These are phyloP conservation scores for Bipolaris bicolor DNA, from an alignment of 2,329 filamentous ascomycete species.

Conservation along the genomic window DNA sequence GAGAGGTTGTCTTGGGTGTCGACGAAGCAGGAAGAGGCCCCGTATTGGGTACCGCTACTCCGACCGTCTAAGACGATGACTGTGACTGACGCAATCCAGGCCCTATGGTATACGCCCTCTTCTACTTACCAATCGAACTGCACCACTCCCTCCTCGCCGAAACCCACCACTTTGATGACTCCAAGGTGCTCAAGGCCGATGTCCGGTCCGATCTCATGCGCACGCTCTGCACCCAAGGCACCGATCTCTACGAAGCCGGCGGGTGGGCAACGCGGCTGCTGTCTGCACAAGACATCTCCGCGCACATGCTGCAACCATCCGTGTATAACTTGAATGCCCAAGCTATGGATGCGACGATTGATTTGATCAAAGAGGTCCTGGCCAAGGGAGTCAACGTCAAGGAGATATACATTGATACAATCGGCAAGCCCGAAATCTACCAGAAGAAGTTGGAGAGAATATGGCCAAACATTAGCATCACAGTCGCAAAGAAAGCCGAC, in stretches of 20 bases:
- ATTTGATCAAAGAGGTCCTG: conserved; percentile 78
- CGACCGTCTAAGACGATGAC: conserved; percentile 38
- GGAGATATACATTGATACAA: conserved; percentile 95
- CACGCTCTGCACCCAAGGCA: conserved; percentile 70
- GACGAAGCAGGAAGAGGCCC: conserved; percentile 94
- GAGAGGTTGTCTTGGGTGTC: conserved; percentile 80
- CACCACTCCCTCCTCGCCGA: conserved; percentile 76
- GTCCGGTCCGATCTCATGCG: conserved; percentile 76
- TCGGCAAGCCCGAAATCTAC: conserved; percentile 82
- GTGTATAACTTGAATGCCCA: conserved; percentile 94
- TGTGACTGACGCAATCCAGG: conserved; percentile 53
- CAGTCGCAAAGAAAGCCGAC: conserved; percentile 77
- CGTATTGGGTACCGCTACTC: conserved; percentile 70
- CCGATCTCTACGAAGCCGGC: conserved; percentile 66
- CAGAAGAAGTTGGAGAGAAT: conserved; percentile 82
- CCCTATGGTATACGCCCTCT: conserved; percentile 71
- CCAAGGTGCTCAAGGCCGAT: conserved; percentile 84
- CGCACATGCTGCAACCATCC: conserved; percentile 73
- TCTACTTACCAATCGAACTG: conserved; percentile 71
- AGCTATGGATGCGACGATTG: conserved; percentile 88
- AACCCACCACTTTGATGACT: conserved; percentile 90
- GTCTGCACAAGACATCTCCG: conserved; percentile 81
- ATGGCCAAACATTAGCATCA: conserved; percentile 71
- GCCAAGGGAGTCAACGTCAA: conserved; percentile 78
- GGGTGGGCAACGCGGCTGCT: conserved; percentile 85